A percentile compares a stretch with the other conserved stretches of the same genome.
phyloP scores from a whole-genome alignment of 176 grass and related monocot genomes.

The Cenchrus purpureus region DNA sequence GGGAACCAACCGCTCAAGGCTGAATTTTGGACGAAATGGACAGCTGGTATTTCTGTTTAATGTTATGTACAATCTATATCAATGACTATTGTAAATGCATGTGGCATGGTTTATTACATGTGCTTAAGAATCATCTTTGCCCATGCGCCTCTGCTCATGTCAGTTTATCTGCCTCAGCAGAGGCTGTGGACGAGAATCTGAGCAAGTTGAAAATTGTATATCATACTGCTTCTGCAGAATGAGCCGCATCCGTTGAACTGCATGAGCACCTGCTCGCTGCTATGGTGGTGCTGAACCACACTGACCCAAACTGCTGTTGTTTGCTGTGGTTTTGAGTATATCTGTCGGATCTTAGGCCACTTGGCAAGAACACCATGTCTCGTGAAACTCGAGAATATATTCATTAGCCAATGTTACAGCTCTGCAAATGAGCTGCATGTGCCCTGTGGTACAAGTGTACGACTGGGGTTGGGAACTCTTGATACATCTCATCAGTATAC shows the following conservation, averaged over 20 bases:
- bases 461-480: not conserved
- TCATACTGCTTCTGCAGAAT: not conserved
- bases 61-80: constrained; percentile 14
- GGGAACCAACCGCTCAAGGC: not conserved
- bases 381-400: not conserved
- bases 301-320: too few relatives aligned
- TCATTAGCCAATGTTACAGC: not conserved
- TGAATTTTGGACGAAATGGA: constrained; percentile 46
- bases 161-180: not conserved
- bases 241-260: not conserved
- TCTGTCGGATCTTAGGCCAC: not conserved
- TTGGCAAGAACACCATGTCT: not conserved
- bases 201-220: not conserved
- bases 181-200: not conserved
- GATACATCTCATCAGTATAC: not conserved
- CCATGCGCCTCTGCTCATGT: not conserved
- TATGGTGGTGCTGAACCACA: not conserved
- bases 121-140: not conserved
- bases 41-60: constrained; percentile 16
- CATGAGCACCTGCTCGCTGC: not conserved
- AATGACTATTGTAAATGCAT: constrained; percentile 31
- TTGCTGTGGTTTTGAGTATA: not conserved
- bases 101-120: not conserved
- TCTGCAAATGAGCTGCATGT: constrained; percentile 4
- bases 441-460: constrained; percentile 37